A percentile compares a stretch with the other conserved stretches of the same genome.
These are phyloP conservation scores for Peniophora sp. DNA, from an alignment of 1,284 basidiomycete species.

Conservation along the genomic window DNA sequence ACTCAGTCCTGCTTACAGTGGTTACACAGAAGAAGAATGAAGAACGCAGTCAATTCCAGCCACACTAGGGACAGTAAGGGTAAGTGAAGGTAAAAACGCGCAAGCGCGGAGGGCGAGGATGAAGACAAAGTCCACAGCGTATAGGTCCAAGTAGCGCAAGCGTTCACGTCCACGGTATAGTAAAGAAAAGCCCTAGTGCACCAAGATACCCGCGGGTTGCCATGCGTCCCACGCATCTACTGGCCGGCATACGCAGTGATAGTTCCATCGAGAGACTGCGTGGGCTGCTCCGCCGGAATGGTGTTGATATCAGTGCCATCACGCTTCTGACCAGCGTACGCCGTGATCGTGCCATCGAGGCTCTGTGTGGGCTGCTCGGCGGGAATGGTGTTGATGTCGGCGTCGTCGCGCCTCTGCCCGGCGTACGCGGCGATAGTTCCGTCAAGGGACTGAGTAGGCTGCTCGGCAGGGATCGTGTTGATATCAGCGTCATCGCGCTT, in stretches of 20 bases:
- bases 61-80: too few relatives aligned
- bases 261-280: background rate
- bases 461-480: conserved; percentile 13
- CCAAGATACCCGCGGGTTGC: too few relatives aligned
- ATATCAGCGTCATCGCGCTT: conserved; percentile 8
- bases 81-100: background rate
- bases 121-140: conserved; percentile 3
- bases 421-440: background rate
- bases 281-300: conserved; percentile 3
- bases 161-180: too few relatives aligned
- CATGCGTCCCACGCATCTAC: background rate
- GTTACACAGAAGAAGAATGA: too few relatives aligned
- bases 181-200: too few relatives aligned
- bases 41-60: too few relatives aligned
- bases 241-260: conserved; percentile 8
- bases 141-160: too few relatives aligned
- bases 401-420: background rate
- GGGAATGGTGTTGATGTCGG: conserved; percentile 5
- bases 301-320: conserved; percentile 2
- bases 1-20: too few relatives aligned
- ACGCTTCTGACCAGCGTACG: conserved; percentile 3
- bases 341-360: background rate
- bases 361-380: conserved; percentile 6
- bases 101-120: background rate
- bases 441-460: conserved; percentile 4